Conservation (phyloP, 495 filamentous ascomycete species). For the Lasiosphaeria ovina region DNA sequence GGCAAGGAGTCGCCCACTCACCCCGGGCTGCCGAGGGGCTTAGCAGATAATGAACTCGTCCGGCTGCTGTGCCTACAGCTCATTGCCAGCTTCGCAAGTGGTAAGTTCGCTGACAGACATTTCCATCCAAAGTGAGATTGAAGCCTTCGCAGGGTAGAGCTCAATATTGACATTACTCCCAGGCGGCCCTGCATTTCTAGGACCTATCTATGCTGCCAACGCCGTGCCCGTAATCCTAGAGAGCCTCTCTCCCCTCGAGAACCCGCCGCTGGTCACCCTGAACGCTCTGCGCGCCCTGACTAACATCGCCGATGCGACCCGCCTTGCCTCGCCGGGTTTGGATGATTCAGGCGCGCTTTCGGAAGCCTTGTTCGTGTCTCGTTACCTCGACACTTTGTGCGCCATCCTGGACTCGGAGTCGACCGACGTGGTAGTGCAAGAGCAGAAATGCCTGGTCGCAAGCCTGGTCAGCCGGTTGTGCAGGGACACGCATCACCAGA, state of each 20-base stretch:
- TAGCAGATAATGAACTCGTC: constrained; percentile 58
- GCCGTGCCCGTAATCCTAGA: constrained; percentile 66
- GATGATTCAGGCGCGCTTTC: constrained; percentile 46
- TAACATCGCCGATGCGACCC: constrained; percentile 65
- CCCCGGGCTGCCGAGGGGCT: constrained; percentile 22
- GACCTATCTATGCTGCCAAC: constrained; percentile 64
- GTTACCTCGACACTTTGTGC: constrained; percentile 57
- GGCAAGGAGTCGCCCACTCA: constrained; percentile 37
- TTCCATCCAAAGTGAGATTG: background rate
- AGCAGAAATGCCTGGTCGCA: constrained; percentile 63
- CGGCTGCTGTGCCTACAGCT: constrained; percentile 78
- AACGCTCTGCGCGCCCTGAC: constrained; percentile 73
- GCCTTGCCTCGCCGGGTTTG: constrained; percentile 35
- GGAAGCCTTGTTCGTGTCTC: constrained; percentile 60
- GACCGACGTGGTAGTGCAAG: constrained; percentile 47
- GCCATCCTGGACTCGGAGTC: constrained; percentile 64
- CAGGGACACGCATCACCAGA: constrained; percentile 65
- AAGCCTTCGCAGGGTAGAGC: too few species aligned
- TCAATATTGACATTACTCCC: constrained; percentile 24
- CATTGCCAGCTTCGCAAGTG: constrained; percentile 78
- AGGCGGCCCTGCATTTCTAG: constrained; percentile 81
- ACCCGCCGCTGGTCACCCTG: constrained; percentile 62
- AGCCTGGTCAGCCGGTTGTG: constrained; percentile 65
- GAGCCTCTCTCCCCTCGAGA: constrained; percentile 62
- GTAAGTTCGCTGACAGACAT: constrained; percentile 44